Evolutionary conservation across 495 filamentous ascomycete species (phyloP), one percentile per base, ranked within the genome.

Genomic region (Aspergillus diversus): DNA sequence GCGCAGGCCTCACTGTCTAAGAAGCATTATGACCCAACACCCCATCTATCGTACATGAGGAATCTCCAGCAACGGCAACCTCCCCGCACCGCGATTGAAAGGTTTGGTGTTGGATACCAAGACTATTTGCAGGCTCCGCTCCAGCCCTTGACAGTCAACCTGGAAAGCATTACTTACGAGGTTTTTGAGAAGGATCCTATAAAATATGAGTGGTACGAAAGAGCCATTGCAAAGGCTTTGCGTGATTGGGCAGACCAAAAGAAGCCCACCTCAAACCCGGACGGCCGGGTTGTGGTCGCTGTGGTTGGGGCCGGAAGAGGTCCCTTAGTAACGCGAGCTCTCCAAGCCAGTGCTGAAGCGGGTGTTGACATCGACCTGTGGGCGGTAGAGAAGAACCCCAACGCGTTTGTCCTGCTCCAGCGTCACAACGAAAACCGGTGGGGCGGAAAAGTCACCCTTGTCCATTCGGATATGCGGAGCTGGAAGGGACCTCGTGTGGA

Each of bases 151-250:
- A 91, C 95, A 0, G 95, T 98, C 75, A 98, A 99, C 65, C 83
- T 99, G 31, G 95, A 99, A 71, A 95, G 91, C 52, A 90, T 96
- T 57, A 99, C 95, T 1, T 99, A 99, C 72, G 95, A 99, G 73
- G 93, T 98, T 8, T 99, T 99, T 69, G 95, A 99, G 74, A 96
- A 95, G 65, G 96, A 98, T 61, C 95, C 95, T 0, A 88, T 98
- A 73, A 99, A 99, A 75, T 99, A 99, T 72, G 89, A 93, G 55
- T 93, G 92, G 81, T 99, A 99, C 72, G 92, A 97, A 72, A 77
- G 81, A 16, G 95, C 95, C 42, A 92, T 97, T 55, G 81, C 83
- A 2, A 83, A 89, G 60, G 94, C 95, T 0, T 83, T 99, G 62
- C 78, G 73, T n/a, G 94, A 97, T 64, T 95, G 93, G 90, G 77